Percentiles rank a stretch among this genome's conserved stretches.
phyloP scores from a whole-genome alignment of 1,139 yeast genomes.

The Arxiozyma heterogenica region DNA sequence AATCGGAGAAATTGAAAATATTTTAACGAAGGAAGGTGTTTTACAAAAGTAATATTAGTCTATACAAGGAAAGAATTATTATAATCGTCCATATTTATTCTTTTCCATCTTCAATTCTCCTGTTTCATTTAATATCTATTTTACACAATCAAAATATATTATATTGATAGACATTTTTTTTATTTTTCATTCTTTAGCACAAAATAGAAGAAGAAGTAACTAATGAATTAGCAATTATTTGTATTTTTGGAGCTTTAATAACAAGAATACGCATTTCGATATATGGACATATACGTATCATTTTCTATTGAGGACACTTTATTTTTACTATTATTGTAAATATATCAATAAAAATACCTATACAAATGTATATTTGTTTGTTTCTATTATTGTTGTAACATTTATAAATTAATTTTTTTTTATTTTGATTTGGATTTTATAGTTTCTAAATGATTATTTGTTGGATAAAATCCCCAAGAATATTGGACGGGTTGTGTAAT shows the following conservation, averaged over 20 bases:
- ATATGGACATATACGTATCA: not conserved
- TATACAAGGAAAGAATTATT: no score
- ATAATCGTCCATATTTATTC: not conserved
- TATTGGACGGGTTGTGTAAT: conserved; percentile 36
- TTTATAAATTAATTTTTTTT: no score
- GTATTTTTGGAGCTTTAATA: not conserved
- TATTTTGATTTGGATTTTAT: no score
- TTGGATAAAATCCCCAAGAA: conserved; percentile 30
- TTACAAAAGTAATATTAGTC: conserved; percentile 7
- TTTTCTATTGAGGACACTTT: not conserved
- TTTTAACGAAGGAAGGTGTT: conserved; percentile 37
- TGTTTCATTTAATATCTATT: not conserved
- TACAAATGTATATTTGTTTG: not conserved
- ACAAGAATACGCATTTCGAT: no score
- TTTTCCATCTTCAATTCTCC: not conserved
- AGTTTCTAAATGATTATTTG: conserved; percentile 1
- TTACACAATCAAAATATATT: not conserved
- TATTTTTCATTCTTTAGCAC: not conserved
- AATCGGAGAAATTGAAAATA: conserved; percentile 41
- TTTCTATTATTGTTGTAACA: no score
- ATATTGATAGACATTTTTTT: not conserved
- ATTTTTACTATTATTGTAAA: not conserved
- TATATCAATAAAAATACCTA: not conserved
- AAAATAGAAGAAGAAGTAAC: not conserved
- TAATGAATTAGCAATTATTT: not conserved